Base-by-base conservation (phyloP, 2,329 filamentous ascomycete genomes). In the Rasamsonia emersonii region DNA sequence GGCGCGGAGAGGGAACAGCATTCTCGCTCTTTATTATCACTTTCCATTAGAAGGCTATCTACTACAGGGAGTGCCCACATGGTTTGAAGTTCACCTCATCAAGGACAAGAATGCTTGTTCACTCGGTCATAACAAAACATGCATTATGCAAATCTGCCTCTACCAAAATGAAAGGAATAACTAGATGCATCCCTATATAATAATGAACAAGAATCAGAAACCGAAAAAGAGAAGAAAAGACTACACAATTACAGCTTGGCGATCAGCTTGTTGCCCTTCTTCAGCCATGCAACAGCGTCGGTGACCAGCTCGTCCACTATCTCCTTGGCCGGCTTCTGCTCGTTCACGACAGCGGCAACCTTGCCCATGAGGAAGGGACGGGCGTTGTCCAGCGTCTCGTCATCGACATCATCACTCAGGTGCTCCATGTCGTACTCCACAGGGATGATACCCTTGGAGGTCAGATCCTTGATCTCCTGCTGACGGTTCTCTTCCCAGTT, bases 321-420 rank as follows among this genome's bases (percentile, higher is more conserved):
- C 11, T 62, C 83, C 74, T 88, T 93, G 40, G 91, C 91, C 23
- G 73, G 68, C 77, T 93, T 93, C 71, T 80, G 82, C 67, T 96
- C 86, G 54, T 89, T 91, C 35, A 91, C 83, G 18, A 95, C 85
- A 17, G 91, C 89, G 21, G 91, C 83, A 39, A 84, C 89, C 73
- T 96, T 93, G 60, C 91, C 91, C 91, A 98, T 98, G 48, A 95
- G 65, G 70, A 77, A 93, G 9, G 88, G 88, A 37, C 86, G 75
- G 52, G 86, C 88, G 56, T 91, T 86, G 59, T 96, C 91, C 67
- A 98, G 78, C 19, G 82, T 75, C 24, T 96, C 86, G 38, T 95
- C 88, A 37, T 84, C 75, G 39, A 82, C 73, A 28, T 81, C 76
- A 42, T 71, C 68, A 14, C 73, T 70, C 51, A 93, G 63, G 62